These are phyloP conservation scores for Boletus reticulatus DNA, from an alignment of 768 basidiomycete genomes.

Conservation along the genomic window DNA sequence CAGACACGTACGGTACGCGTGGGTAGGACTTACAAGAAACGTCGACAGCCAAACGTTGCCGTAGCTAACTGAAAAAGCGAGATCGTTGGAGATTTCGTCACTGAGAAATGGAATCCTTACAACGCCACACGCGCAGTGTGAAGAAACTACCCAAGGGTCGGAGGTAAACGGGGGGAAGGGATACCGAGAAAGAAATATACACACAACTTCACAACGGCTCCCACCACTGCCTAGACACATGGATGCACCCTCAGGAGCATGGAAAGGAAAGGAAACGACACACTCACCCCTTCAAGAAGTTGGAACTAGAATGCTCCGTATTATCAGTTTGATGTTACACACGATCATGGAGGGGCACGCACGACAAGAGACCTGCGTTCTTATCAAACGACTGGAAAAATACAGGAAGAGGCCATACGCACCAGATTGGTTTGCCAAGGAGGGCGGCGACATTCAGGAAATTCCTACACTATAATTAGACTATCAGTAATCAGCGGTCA, in stretches of 20 bases:
- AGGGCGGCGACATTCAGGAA: slow-evolving; percentile 38
- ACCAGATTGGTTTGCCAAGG: slow-evolving; percentile 45
- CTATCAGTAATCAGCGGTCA: not conserved
- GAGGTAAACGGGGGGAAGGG: not conserved
- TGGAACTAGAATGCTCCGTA: slow-evolving; percentile 37
- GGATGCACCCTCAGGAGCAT: slow-evolving; percentile 1
- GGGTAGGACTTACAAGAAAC: slow-evolving; percentile 38
- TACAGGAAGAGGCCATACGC: slow-evolving; percentile 5
- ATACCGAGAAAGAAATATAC: slow-evolving; percentile 14
- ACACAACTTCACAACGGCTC: slow-evolving; percentile 54
- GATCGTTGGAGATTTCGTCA: not conserved
- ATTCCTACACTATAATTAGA: slow-evolving; percentile 33
- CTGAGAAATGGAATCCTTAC: slow-evolving; percentile 33
- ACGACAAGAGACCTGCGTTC: slow-evolving; percentile 48
- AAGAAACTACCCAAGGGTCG: slow-evolving; percentile 41
- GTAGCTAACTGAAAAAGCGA: slow-evolving; percentile 47
- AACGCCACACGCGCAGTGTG: slow-evolving; percentile 61
- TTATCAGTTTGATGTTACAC: slow-evolving; percentile 1
- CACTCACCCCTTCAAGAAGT: slow-evolving; percentile 37
- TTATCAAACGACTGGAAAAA: slow-evolving; percentile 9
- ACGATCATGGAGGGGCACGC: slow-evolving; percentile 23
- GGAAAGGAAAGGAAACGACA: not conserved
- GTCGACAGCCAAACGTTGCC: slow-evolving; percentile 46
- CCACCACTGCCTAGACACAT: slow-evolving; percentile 46
- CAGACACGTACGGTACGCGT: not conserved